Evolutionary conservation across 805 yeast genomes (phyloP).

Genomic region (Kazachstania taianensis): DNA sequence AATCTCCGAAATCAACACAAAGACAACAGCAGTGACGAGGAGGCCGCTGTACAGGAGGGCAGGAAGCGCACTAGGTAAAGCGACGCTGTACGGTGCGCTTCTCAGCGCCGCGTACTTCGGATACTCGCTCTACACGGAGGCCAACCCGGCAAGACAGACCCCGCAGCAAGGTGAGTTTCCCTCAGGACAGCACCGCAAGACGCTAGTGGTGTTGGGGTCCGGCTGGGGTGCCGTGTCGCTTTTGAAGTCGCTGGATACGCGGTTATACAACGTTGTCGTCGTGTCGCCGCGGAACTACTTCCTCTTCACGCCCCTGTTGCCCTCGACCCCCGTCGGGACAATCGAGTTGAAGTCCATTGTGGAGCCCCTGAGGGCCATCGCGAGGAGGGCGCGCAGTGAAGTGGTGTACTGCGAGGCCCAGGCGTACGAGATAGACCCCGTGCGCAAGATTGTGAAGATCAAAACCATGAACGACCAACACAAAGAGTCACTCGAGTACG

Average conservation of each 20-base stretch:
- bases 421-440: slow-evolving; percentile 74
- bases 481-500: slow-evolving; percentile 61
- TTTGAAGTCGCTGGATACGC: slow-evolving; percentile 74
- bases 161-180: slow-evolving; percentile 49
- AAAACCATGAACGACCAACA: slow-evolving; percentile 41
- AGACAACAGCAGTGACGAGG: neutral
- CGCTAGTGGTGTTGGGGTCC: slow-evolving; percentile 64
- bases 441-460: slow-evolving; percentile 51
- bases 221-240: slow-evolving; percentile 94
- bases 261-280: slow-evolving; percentile 78
- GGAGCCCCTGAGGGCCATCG: slow-evolving; percentile 84
- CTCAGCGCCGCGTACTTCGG: slow-evolving; percentile 48
- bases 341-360: slow-evolving; percentile 82
- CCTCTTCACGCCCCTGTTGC: slow-evolving; percentile 89
- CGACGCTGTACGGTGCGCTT: neutral
- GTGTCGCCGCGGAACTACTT: slow-evolving; percentile 94
- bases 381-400: slow-evolving; percentile 69
- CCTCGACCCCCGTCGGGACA: slow-evolving; percentile 92
- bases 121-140: slow-evolving; percentile 54
- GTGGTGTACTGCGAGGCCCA: slow-evolving; percentile 83
- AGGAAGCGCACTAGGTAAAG: slow-evolving; percentile 3
- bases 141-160: slow-evolving; percentile 48
- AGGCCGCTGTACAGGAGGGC: neutral
- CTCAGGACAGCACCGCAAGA: slow-evolving; percentile 35
- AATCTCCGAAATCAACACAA: neutral